Base-by-base conservation (phyloP, 1,284 basidiomycete species). In the Mycocalia duriaeana region DNA sequence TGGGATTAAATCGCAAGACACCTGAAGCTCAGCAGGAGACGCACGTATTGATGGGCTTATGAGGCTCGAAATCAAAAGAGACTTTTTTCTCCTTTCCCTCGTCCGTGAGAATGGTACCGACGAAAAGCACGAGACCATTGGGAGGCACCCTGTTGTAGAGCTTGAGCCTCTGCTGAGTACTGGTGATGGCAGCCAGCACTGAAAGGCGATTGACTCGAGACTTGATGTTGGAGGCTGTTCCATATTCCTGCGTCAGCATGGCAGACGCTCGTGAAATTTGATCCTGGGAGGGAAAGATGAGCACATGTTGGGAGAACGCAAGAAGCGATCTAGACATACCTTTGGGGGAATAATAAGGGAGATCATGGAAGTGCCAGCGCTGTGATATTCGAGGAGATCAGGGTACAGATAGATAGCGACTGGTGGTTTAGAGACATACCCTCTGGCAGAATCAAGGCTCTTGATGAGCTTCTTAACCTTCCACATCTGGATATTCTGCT, bases 81-180 rank as follows among this genome's bases (percentile, higher is more conserved):
- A 94, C 90, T 69, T 98, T 98, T 78, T 97, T 98, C 71, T 99
- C 95, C 70, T 99, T 99, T 54, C 93, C 93, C 69, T 98, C 95
- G 59, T 98, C 95, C 47, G 95, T 99, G 48, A 99, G 73, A 58
- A 99, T 91, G 14, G 96, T 99, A 42, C 95, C 95, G 50, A 98
- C 93, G 64, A 97, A 99, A 34, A 99, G 84, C 54, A 97, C 92
- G 28, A 99, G 82, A 53, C 95, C 96, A 57, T 99, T 99, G 20
- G 94, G 91, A 3, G 95, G 96, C 0, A 97, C 94, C 53, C 92
- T 83, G 62, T 86, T 91, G 77, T 98, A 99, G 7, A 99, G 78
- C 73, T 99, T 99, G 53, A 99, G 79, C 56, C 94, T 84, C 59
- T 99, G 94, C 70, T 99, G 95, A n/a, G 96, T 98, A 60, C 91